These are phyloP conservation scores for Porphyra umbilicalis DNA, from an alignment of 31 red algal species.

Conservation along the genomic window DNA sequence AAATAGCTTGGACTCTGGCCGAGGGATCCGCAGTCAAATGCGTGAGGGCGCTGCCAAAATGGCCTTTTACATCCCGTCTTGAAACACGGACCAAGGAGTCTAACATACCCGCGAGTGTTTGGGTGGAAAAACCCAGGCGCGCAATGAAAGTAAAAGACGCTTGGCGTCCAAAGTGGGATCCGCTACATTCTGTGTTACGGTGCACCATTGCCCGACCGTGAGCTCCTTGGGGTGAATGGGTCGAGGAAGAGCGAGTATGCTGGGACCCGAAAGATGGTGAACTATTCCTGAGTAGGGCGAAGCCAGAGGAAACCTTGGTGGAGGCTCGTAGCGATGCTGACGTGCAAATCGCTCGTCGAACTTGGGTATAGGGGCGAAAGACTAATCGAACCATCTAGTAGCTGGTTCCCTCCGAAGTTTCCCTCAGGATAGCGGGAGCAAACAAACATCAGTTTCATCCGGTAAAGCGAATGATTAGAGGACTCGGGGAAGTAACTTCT, in stretches of 20 bases:
- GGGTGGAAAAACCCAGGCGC: no score
- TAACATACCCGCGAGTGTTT: no score
- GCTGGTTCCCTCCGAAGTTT: constrained; percentile 75
- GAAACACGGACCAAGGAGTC: no score
- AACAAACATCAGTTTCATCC: not conserved
- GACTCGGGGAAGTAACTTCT: constrained; percentile 24
- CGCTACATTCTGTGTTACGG: no score
- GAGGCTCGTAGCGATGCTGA: constrained; percentile 79
- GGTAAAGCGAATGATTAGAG: constrained; percentile 88
- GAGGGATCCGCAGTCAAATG: no score
- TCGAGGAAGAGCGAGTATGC: constrained; percentile 13
- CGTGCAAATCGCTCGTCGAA: constrained; percentile 95
- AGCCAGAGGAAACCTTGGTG: constrained; percentile 84
- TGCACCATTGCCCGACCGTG: no score
- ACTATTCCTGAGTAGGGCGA: constrained; percentile 73
- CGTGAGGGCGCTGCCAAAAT: no score
- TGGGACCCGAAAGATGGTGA: constrained; percentile 26
- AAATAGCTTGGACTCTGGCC: no score
- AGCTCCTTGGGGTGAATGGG: constrained; percentile 1
- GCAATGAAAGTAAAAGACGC: no score
- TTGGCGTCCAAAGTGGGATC: no score
- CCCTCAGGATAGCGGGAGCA: constrained; percentile 56
- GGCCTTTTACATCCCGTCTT: no score
- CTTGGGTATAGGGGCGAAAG: constrained; percentile 94
- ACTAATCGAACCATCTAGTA: constrained; percentile 95